Base-by-base conservation (phyloP, 1,139 yeast genomes). In the Kurtzmaniella quercitrusa region DNA sequence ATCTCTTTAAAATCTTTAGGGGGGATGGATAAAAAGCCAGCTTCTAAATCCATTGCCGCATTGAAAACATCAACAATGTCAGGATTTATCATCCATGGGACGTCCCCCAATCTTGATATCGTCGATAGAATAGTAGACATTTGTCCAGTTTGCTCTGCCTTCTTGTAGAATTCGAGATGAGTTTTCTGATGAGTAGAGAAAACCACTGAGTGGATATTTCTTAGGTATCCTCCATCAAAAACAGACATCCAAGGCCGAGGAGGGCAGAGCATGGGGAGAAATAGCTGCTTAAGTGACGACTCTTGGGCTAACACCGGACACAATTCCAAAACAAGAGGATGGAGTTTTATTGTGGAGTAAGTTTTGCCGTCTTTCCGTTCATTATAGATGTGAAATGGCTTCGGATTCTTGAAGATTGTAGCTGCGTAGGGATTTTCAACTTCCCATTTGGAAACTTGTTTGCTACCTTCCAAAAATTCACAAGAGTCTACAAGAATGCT, bases 191-290 rank as follows among this genome's bases (percentile, higher is more conserved):
- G 64, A 2, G 46, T 47, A 1, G 64, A 53, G 14, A 55, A 48
- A 2, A 71, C 55, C 10, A 72, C 48, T 1, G 64, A 60, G 40
- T 56, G 60, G 16, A 58, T 44, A 38, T 59, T 55, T 10, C 51
- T 52, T 23, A 70, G 50, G 46, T 56, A 71, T 0, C 77, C 78
- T 1, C 78, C 78, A 15, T 50, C 49, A 1, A 40, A 46, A 0
- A 73, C 70, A 6, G 60, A 47, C 0, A 49, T 50, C 77, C 77
- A 73, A 4, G 57, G 58, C 43, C 58, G 57, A 0, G 78, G 76
- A 2, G 73, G 69, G 34, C 56, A 52, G 11, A 73, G 41, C 75
- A 72, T 68, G 1, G 78, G 78, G 3, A 71, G 50, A 38, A 44
- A 54, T n/a, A 60, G 44, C 1, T 58, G 48, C 23, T 53, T 55